Base-by-base conservation (phyloP, 768 basidiomycete genomes). In the Mycena indigotica region DNA sequence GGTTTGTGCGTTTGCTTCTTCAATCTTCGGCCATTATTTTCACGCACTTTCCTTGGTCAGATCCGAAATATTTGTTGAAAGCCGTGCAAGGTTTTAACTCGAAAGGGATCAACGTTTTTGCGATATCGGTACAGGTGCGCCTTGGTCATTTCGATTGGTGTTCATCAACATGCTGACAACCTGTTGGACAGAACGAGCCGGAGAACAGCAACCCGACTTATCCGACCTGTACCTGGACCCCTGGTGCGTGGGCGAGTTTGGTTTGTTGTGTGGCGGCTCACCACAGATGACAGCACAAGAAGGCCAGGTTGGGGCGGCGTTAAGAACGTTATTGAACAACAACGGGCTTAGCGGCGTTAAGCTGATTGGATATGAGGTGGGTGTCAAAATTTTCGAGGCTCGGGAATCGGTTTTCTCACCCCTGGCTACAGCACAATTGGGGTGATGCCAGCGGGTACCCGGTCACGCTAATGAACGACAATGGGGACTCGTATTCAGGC, bases 371-470 rank as follows among this genome's bases (percentile, higher is more conserved):
- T 62, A 62, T 19, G 61, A 62, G 60, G 60, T 58, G 24, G 54
- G 48, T n/a, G n/a, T n/a, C n/a, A n/a, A n/a, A n/a, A n/a, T n/a
- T n/a, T n/a, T n/a, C n/a, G n/a, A n/a, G n/a, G n/a, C n/a, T n/a
- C n/a, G n/a, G n/a, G n/a, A n/a, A n/a, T n/a, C n/a, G n/a, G n/a
- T n/a, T n/a, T n/a, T n/a, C n/a, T n/a, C n/a, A n/a, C n/a, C n/a
- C n/a, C n/a, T n/a, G n/a, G n/a, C 72, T 63, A 52, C 83, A 89
- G 64, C 89, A 91, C 63, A 91, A 92, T 65, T 92, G 90, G 90
- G 73, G 78, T 50, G 80, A 84, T 57, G 86, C 87, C 10, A 82
- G 75, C 5, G 72, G 73, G 13, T 91, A 91, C 60, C 85, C 89
- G 0, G 77, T 87, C 1, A 81, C 71, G 60, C 79, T 75, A 57